These are phyloP conservation scores for Tremella yokohamensis DNA, from an alignment of 768 basidiomycete genomes.

Conservation along the genomic window DNA sequence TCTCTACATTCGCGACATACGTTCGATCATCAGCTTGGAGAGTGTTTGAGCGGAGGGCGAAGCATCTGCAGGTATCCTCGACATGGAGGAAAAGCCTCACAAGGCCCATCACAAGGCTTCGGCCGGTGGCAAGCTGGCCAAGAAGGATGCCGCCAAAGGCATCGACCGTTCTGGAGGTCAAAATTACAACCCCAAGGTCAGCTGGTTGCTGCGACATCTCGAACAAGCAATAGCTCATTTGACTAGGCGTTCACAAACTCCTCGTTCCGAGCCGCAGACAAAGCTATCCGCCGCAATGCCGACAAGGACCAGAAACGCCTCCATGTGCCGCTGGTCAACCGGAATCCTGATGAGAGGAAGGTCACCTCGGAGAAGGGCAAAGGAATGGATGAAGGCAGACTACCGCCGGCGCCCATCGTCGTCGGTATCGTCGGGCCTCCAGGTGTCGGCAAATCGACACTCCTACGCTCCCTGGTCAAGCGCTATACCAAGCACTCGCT, in stretches of 20 bases:
- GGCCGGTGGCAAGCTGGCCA: slow-evolving; percentile 69
- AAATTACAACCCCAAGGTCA: slow-evolving; percentile 86
- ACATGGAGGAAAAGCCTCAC: slow-evolving; percentile 60
- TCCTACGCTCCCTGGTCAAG: slow-evolving; percentile 84
- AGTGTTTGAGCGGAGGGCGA: too few relatives aligned
- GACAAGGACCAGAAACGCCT: slow-evolving; percentile 91
- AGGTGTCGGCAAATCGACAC: slow-evolving; percentile 89
- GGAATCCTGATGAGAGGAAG: slow-evolving; percentile 65
- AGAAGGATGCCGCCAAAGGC: slow-evolving; percentile 64
- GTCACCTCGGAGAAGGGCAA: slow-evolving; percentile 48
- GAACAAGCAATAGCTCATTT: slow-evolving; percentile 3
- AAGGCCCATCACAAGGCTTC: slow-evolving; percentile 76
- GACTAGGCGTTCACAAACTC: slow-evolving; percentile 80
- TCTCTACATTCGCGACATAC: too few relatives aligned
- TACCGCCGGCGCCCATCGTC: slow-evolving; percentile 86
- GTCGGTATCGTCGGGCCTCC: slow-evolving; percentile 94
- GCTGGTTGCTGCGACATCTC: slow-evolving; percentile 17
- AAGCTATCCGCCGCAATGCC: slow-evolving; percentile 81
- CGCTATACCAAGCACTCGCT: slow-evolving; percentile 92
- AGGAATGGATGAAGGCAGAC: slow-evolving; percentile 57
- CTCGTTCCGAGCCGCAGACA: slow-evolving; percentile 83
- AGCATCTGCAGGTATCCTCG: too few relatives aligned
- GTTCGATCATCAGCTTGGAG: too few relatives aligned
- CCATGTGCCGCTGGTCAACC: slow-evolving; percentile 91
- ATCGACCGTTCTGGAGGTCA: slow-evolving; percentile 66